Base-by-base conservation (phyloP, 306 rosid genomes). In the Gastrolobium villosum region DNA sequence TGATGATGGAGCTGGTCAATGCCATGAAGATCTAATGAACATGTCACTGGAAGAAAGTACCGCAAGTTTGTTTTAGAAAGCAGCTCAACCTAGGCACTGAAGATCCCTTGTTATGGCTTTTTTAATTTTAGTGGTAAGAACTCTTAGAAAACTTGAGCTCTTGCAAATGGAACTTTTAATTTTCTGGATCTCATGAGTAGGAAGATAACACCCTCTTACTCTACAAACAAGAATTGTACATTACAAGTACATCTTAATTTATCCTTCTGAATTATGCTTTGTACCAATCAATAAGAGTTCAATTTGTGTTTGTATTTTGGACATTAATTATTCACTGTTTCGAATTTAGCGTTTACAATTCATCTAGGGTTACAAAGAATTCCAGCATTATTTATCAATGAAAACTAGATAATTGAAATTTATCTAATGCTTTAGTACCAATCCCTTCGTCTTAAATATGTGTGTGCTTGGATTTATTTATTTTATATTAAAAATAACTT, bases 1-100 rank as follows among this genome's bases (percentile, higher is more conserved):
- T 46, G 97, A 94, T 37, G 99, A 92, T 59, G 88, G 83, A 0
- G 78, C 86, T 3, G 72, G 59, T 85, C 91, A 89, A 7, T 86
- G 86, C 60, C 90, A 84, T 28, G 93, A 81, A 11, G 88, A 87
- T 62, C 85, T 89, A 14, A 81, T 93, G 32, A 70, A 72, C 82
- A 82, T 89, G 85, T 82, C 95, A 30, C 40, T 91, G 34, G 87
- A 87, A 31, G 86, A 80, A 65, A 53, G 68, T 66, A 60, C 74
- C 5, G 52, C 76, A 31, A 80, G 62, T 52, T 83, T 91, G 74
- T 88, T 88, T 74, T 91, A 78, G 80, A 83, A 65, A 13, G 13
- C 0, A 49, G 68, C 5, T 28, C 32, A 52, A 65, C 28, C 64
- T 37, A 69, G 28, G 37, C n/a, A 41, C 43, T 9, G 32, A 48